Conservation (phyloP, 495 filamentous ascomycete genomes). For the Podospora pseudocomata region DNA sequence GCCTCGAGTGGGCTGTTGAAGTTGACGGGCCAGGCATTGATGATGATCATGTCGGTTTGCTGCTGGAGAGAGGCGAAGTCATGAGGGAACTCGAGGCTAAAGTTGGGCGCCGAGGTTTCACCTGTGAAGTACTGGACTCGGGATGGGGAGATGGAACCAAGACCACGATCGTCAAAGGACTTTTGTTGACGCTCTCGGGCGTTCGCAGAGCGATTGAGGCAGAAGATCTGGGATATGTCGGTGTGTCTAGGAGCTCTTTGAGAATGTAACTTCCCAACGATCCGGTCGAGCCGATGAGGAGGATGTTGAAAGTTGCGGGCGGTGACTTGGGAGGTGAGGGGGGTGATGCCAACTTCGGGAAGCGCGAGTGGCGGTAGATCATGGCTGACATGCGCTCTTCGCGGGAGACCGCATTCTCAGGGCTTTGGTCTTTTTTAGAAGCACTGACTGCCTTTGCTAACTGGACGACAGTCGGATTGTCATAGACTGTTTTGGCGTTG, state of each 20-base stretch:
- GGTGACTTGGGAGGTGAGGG: neutral
- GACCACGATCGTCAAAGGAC: neutral
- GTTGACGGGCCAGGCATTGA: slow-evolving; percentile 16
- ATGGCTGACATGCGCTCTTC: slow-evolving; percentile 4
- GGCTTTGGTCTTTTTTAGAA: neutral
- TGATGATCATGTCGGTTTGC: slow-evolving; percentile 2
- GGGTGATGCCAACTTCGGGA: neutral
- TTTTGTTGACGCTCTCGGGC: neutral
- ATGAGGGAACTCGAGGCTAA: neutral
- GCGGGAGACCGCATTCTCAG: neutral
- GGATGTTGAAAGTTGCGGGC: neutral
- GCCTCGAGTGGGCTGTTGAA: slow-evolving; percentile 10
- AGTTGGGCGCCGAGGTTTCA: slow-evolving; percentile 1
- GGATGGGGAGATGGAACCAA: neutral
- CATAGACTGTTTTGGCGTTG: slow-evolving; percentile 1
- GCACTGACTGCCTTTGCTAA: neutral
- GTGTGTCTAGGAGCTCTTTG: neutral
- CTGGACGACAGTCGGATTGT: neutral
- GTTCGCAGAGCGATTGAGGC: neutral
- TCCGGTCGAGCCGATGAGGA: slow-evolving; percentile 4
- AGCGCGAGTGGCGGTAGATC: slow-evolving; percentile 1
- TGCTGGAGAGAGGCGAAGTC: neutral
- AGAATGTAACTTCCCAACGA: slow-evolving; percentile 2
- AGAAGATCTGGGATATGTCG: neutral
- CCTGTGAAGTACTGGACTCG: neutral